Percentiles rank a stretch among this genome's conserved stretches.
phyloP scores from a whole-genome alignment of 768 basidiomycete genomes.

The Mycena haematopus region DNA sequence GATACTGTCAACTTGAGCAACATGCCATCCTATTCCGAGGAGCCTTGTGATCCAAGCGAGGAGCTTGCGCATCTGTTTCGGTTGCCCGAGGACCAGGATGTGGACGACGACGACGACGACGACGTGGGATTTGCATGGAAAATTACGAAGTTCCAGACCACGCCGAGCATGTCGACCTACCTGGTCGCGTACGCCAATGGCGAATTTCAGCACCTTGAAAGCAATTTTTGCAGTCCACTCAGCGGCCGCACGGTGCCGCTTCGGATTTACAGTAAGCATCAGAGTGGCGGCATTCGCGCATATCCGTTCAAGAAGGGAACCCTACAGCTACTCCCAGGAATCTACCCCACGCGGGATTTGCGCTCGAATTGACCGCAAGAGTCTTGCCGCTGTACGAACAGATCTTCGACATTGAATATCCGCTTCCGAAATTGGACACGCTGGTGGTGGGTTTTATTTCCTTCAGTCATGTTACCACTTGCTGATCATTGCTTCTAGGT shows the following conservation, averaged over 20 bases:
- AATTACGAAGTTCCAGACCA: constrained; percentile 64
- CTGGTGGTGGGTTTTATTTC: constrained; percentile 51
- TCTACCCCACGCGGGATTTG: constrained; percentile 67
- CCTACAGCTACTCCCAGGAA: constrained; percentile 60
- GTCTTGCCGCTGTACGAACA: constrained; percentile 74
- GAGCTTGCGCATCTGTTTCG: constrained; percentile 38
- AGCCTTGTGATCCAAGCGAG: constrained; percentile 36
- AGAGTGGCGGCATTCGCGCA: constrained; percentile 18
- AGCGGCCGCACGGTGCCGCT: constrained; percentile 69
- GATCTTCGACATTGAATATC: constrained; percentile 77
- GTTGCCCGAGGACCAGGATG: constrained; percentile 31
- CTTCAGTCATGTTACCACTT: too few relatives aligned
- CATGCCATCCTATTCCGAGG: constrained; percentile 60
- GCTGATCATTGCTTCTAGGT: constrained; percentile 5
- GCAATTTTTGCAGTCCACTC: constrained; percentile 61
- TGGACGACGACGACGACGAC: constrained; percentile 32
- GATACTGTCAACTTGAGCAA: constrained; percentile 69
- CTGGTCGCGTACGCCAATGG: constrained; percentile 74
- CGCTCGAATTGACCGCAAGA: constrained; percentile 67
- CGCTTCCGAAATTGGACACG: constrained; percentile 80
- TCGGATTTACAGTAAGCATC: constrained; percentile 60
- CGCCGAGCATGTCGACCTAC: constrained; percentile 75
- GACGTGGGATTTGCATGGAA: constrained; percentile 51
- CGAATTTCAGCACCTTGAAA: constrained; percentile 62
- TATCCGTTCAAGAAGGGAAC: constrained; percentile 21